Base-by-base conservation (phyloP, 805 yeast genomes). In the Wickerhamia fluorescens region DNA sequence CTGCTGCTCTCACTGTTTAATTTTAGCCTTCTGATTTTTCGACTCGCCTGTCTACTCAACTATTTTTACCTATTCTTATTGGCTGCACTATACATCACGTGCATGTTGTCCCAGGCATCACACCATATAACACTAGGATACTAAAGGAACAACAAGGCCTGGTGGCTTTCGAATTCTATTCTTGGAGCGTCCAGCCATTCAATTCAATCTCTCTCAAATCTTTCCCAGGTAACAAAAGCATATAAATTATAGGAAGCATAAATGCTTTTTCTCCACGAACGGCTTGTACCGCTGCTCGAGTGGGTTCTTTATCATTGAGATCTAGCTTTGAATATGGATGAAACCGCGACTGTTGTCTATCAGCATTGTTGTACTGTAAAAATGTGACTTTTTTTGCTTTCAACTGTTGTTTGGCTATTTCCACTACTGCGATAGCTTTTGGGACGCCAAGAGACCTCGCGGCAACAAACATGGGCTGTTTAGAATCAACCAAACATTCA, bases 201-300 rank as follows among this genome's bases (percentile, higher is more conserved):
- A 31, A 18, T 3, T 27, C 19, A 13, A 25, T 24, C 16, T 28
- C 21, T n/a, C n/a, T n/a, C n/a, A n/a, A n/a, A n/a, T n/a, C n/a
- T n/a, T n/a, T n/a, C n/a, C n/a, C n/a, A n/a, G n/a, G n/a, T n/a
- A n/a, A n/a, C n/a, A n/a, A n/a, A n/a, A n/a, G n/a, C n/a, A n/a
- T n/a, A n/a, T n/a, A n/a, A n/a, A n/a, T n/a, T 5, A 47, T 31
- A 7, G 53, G 47, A 6, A 47, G 31, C 16, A 35, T 33, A 25
- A 39, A 49, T 21, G 34, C 43, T 29, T 47, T 47, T 11, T 34
- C 39, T n/a, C 53, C 54, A 15, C 30, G 30, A n/a, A 50, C 36
- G 16, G 31, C 40, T 6, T 38, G 30, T 4, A 30, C 16, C 10
- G 28, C 38, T 11, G 31, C 15, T 19, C 38, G 34, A 13, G 27